phyloP scores from a whole-genome alignment of 2,329 filamentous ascomycete genomes.

The Aschersonia sp. region DNA sequence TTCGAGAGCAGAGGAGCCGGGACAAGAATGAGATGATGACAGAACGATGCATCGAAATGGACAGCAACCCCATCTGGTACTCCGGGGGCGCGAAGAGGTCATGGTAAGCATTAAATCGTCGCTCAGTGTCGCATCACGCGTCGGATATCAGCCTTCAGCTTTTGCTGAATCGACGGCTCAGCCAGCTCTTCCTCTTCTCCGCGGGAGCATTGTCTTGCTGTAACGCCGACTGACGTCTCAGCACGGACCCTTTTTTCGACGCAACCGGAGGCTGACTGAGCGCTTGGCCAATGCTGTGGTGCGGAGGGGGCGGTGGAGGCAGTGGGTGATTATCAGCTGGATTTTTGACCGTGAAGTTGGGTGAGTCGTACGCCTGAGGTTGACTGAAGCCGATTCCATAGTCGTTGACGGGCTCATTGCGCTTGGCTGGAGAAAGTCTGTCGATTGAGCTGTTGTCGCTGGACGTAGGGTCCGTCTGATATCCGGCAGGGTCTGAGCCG shows the following conservation, averaged over 20 bases:
- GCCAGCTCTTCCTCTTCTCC: slow-evolving; percentile 84
- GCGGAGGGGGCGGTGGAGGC: slow-evolving; percentile 9
- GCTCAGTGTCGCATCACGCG: background rate
- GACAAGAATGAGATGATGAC: no score
- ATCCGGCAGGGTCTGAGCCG: slow-evolving; percentile 60
- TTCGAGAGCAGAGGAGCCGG: no score
- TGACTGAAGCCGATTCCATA: slow-evolving; percentile 49
- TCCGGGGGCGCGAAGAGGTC: no score
- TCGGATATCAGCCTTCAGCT: background rate
- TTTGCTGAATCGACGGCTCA: slow-evolving; percentile 69
- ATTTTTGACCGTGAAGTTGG: slow-evolving; percentile 20
- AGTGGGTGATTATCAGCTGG: slow-evolving; percentile 10
- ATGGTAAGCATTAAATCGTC: no score
- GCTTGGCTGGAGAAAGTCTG: slow-evolving; percentile 45
- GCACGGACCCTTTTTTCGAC: slow-evolving; percentile 14
- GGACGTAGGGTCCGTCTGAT: slow-evolving; percentile 71
- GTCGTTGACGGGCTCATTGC: slow-evolving; percentile 38
- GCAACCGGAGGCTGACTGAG: slow-evolving; percentile 8
- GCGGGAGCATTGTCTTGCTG: slow-evolving; percentile 4
- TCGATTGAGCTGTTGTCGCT: slow-evolving; percentile 90
- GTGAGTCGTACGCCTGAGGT: slow-evolving; percentile 24
- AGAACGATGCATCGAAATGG: no score
- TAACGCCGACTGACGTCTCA: slow-evolving; percentile 2
- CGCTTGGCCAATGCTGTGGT: slow-evolving; percentile 4
- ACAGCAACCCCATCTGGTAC: no score